phyloP scores from a whole-genome alignment of 2,329 filamentous ascomycete species.

The Microcyclosporella mali region DNA sequence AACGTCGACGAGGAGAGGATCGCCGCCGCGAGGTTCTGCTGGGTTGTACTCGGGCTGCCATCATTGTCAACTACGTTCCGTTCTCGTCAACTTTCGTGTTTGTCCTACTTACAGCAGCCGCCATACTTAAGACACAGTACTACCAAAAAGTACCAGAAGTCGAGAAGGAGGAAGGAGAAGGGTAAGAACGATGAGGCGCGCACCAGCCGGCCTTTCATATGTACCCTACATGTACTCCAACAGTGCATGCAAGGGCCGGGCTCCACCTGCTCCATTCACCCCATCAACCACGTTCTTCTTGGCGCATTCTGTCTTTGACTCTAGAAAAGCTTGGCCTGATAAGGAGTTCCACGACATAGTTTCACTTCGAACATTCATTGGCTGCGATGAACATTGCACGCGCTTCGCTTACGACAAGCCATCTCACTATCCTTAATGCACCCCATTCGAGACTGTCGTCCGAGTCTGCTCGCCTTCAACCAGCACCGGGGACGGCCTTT shows the following conservation, averaged over 20 bases:
- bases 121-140: background rate
- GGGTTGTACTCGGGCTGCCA: slow-evolving; percentile 35
- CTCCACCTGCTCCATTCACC: background rate
- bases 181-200: background rate
- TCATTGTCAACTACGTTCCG: background rate
- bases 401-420: no score
- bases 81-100: background rate
- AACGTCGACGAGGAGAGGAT: slow-evolving; percentile 48
- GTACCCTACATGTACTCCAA: no score
- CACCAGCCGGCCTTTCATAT: background rate
- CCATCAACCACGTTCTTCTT: background rate
- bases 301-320: background rate
- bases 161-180: background rate
- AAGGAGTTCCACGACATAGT: background rate
- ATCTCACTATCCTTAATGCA: no score
- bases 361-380: no score
- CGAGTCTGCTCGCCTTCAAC: no score
- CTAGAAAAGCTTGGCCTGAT: slow-evolving; percentile 3
- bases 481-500: no score
- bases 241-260: no score
- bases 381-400: no score
- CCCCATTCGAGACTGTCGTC: no score
- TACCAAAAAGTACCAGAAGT: background rate
- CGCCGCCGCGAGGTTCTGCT: slow-evolving; percentile 47
- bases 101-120: background rate